Evolutionary conservation across 2,329 filamentous ascomycete genomes (phyloP).

Genomic region (Hymenoscyphus linearis): DNA sequence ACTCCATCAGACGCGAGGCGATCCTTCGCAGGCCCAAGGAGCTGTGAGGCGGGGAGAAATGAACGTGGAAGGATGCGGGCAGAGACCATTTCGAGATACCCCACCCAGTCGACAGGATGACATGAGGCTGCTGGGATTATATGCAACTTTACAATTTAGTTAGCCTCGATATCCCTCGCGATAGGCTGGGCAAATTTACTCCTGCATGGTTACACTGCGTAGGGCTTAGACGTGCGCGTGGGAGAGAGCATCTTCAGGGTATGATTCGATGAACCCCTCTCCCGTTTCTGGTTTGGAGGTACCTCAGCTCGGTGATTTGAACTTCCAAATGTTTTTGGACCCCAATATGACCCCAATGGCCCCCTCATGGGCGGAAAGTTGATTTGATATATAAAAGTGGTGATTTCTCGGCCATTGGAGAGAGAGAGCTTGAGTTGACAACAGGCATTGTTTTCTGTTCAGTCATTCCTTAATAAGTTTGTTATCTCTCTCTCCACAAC

Average conservation of each 20-base stretch:
- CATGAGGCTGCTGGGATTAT: neutral
- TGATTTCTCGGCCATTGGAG: neutral
- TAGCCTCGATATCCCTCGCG: neutral
- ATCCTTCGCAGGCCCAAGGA: too few relatives aligned
- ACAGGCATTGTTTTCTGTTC: conserved; percentile 1
- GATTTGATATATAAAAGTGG: neutral
- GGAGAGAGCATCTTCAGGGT: neutral
- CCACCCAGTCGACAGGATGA: too few relatives aligned
- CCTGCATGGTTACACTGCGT: neutral
- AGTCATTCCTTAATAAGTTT: neutral
- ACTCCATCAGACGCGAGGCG: too few relatives aligned
- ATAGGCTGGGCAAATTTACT: neutral
- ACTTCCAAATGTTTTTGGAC: neutral
- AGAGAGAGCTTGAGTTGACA: neutral
- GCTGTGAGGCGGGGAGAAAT: neutral
- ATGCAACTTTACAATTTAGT: neutral
- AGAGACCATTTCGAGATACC: neutral
- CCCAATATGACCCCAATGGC: neutral
- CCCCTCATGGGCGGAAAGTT: neutral
- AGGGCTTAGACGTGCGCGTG: neutral
- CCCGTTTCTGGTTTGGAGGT: neutral
- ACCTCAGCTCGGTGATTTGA: neutral
- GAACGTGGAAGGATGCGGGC: neutral
- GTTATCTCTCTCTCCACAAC: neutral
- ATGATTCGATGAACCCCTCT: neutral